Base-by-base conservation (phyloP, 2,329 filamentous ascomycete genomes). In the Pseudogymnoascus sp. region DNA sequence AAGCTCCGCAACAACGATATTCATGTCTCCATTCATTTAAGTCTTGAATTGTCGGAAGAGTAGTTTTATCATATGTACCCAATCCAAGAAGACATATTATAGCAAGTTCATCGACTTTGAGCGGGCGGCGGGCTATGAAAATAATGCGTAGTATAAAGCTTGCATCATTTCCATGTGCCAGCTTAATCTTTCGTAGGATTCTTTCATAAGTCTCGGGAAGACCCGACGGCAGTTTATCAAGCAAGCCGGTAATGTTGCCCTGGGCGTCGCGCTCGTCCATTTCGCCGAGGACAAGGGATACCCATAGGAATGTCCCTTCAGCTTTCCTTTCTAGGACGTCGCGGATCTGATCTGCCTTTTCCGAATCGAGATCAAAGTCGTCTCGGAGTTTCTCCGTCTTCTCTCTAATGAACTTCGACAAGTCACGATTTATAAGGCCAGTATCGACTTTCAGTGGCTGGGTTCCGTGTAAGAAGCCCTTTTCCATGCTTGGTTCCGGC, bases 281-380 rank as follows among this genome's bases (percentile, higher is more conserved):
- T 21, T 68, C 62, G 67, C 73, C 67, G 64, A 73, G 76, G 11
- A 73, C 72, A 60, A 77, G 69, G 59, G 72, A 70, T 25, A 77
- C 75, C 75, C 73, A 77, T 11, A 79, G 71, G 59, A 78, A 78
- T 2, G 72, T 77, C 61, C 70, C 71, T 8, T 73, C 67, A 12
- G 75, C 71, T 64, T 46, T 46, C 11, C 11, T 46, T 46, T 25
- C 18, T 14, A 46, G 18, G 21, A 12, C 42, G 5, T 14, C 21
- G 42, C 42, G 21, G 42, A 46, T 46, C 18, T 25, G 42, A 7
- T 25, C 5, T 3, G 11, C 14, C 42, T 14, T 46, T 46, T 6
- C 42, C 4, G 16, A 46, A 23, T 46, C 42, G 18, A 46, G 42
- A 14, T 14, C 42, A 2, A 46, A 46, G 42, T 46, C 42, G 4